These are phyloP conservation scores for Sclerotinia minor DNA, from an alignment of 2,329 filamentous ascomycete species.

Conservation along the genomic window DNA sequence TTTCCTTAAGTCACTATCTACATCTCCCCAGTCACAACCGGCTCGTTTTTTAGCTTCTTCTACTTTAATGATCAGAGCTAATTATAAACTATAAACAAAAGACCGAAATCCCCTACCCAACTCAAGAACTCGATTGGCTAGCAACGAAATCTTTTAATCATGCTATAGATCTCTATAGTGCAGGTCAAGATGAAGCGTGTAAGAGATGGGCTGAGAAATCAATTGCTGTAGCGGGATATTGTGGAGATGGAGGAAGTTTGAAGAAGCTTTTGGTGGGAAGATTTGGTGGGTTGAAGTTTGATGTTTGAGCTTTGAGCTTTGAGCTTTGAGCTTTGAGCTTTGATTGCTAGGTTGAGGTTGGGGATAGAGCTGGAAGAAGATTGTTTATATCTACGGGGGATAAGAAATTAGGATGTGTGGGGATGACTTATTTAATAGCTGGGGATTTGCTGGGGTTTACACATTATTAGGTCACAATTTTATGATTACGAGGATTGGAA, in stretches of 20 bases:
- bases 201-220: slow-evolving; percentile 45
- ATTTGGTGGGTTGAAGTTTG: slow-evolving; percentile 1
- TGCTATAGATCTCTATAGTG: slow-evolving; percentile 64
- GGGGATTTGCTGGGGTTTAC: no score
- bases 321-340: no score
- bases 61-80: no score
- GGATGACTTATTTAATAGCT: no score
- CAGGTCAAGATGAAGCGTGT: slow-evolving; percentile 55
- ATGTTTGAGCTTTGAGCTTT: neutral
- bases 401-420: neutral
- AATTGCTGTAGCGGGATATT: slow-evolving; percentile 40
- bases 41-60: neutral
- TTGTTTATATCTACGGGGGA: no score
- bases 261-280: slow-evolving; percentile 24
- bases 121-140: slow-evolving; percentile 74
- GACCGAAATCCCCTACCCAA: slow-evolving; percentile 56
- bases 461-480: no score
- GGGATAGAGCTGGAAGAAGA: no score
- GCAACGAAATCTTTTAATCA: slow-evolving; percentile 68
- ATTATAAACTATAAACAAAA: neutral
- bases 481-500: no score
- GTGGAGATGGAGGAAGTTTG: slow-evolving; percentile 37
- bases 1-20: neutral
- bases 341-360: neutral
- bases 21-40: neutral